Percentiles rank a stretch among this genome's conserved stretches.
phyloP scores from a whole-genome alignment of 371 early-diverging fungal species.

The Apophysomyces elegans region DNA sequence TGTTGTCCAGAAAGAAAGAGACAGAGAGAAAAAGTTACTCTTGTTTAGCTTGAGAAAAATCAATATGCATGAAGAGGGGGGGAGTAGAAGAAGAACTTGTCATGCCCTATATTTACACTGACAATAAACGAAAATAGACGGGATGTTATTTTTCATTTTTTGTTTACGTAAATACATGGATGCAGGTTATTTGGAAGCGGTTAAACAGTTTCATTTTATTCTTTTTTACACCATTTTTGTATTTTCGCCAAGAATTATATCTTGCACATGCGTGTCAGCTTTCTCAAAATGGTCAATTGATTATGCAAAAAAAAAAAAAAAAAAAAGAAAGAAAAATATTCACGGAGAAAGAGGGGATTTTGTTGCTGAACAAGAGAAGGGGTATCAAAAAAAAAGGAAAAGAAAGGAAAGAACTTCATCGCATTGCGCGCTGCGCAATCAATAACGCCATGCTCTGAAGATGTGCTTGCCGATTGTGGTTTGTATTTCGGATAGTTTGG shows the following conservation, averaged over 20 bases:
- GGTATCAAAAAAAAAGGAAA: not conserved
- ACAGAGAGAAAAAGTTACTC: too few relatives aligned
- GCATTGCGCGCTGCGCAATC: slow-evolving; percentile 31
- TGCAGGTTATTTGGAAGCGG: too few relatives aligned
- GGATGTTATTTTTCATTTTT: too few relatives aligned
- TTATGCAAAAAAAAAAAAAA: slow-evolving; percentile 6
- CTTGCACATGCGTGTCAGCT: not conserved
- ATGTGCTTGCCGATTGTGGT: slow-evolving; percentile 27
- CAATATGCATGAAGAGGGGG: too few relatives aligned
- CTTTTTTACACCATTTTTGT: not conserved
- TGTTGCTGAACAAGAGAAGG: slow-evolving; percentile 17
- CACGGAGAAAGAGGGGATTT: slow-evolving; percentile 12
- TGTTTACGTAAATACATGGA: too few relatives aligned
- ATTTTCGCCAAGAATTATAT: not conserved
- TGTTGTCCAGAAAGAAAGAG: too few relatives aligned
- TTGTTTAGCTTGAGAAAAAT: too few relatives aligned
- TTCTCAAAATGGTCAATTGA: slow-evolving; percentile 3
- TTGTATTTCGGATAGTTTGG: slow-evolving; percentile 23
- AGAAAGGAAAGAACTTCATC: slow-evolving; percentile 6
- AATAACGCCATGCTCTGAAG: slow-evolving; percentile 22
- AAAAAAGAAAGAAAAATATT: not conserved
- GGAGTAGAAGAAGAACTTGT: too few relatives aligned
- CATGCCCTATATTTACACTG: too few relatives aligned
- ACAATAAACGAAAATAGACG: too few relatives aligned
- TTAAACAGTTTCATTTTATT: not conserved